These are phyloP conservation scores for Trametes meyenii DNA, from an alignment of 768 basidiomycete genomes.

Conservation along the genomic window DNA sequence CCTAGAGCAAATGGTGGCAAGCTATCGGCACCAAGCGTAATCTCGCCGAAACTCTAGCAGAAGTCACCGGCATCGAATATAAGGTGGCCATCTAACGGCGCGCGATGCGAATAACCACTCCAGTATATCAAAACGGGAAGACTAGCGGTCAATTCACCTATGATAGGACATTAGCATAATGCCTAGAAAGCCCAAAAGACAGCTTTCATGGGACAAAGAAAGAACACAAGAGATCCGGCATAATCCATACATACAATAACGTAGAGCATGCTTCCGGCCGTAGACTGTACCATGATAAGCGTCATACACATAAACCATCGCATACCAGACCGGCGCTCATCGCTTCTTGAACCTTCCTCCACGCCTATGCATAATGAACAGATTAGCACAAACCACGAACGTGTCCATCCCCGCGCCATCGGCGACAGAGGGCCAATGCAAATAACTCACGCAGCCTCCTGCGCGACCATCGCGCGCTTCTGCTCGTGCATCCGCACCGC, in stretches of 20 bases:
- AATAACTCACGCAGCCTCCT: constrained; percentile 54
- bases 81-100: not conserved
- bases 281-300: not conserved
- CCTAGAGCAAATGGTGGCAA: not conserved
- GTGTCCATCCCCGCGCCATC: no score
- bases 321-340: not conserved
- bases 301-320: not conserved
- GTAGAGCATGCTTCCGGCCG: not conserved
- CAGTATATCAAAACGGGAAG: no score
- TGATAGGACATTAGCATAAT: no score
- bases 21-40: no score
- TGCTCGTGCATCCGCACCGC: constrained; percentile 73
- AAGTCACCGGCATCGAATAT: not conserved
- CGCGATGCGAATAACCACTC: no score
- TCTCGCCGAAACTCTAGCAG: not conserved
- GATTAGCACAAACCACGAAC: not conserved
- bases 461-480: constrained; percentile 61
- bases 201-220: no score
- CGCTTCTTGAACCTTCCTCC: constrained; percentile 4
- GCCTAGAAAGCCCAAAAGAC: no score
- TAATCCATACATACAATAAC: not conserved
- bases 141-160: no score
- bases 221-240: no score
- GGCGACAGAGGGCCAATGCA: no score
- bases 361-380: not conserved